Evolutionary conservation across 2,329 filamentous ascomycete genomes (phyloP), one percentile per base, ranked within the genome.

Genomic region (Cordyceps fumosorosea): DNA sequence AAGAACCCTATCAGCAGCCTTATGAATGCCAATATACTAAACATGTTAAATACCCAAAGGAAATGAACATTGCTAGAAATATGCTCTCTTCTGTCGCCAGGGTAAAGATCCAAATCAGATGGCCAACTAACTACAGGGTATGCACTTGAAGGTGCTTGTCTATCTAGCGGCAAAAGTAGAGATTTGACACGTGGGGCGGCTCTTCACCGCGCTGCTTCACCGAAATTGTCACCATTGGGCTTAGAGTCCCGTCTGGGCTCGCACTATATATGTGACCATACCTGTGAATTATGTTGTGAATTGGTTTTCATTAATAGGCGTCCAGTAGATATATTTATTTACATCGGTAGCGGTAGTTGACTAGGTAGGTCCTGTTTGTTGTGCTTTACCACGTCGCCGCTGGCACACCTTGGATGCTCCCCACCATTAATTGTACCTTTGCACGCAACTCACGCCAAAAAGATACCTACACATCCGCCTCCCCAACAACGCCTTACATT

Each of bases 101-200:
- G 34, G 11, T 37, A 37, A 37, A 37, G 11, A 37, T 2, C 5
- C 34, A 37, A 37, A 2, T 10, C 34, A 37, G 34, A 37, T 14
- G 11, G 12, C 11, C 12, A 34, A 10, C 10, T 11, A 37, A 12
- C 2, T 37, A 37, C 34, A 37, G 34, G 34, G 34, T 37, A 37
- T 14, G 6, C 10, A 11, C 12, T 12, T 12, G 34, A 37, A 37
- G 40, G 16, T n/a, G 16, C 40, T 4, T 37, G 12, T 29, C 34
- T 1, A 37, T 5, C 6, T 37, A 37, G 34, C 11, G 11, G 34
- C 11, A 37, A 10, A 14, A 14, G 40, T 6, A n/a, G 14, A 44
- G 40, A 44, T 47, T 53, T 60, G 18, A 34, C 37, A 53, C 48
- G 48, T 53, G 57, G 57, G 57, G 57, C 26, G 3, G 34, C n/a